A percentile compares a stretch with the other conserved stretches of the same genome.
phyloP scores from a whole-genome alignment of 805 yeast genomes.

The Candida sakaeoensis region DNA sequence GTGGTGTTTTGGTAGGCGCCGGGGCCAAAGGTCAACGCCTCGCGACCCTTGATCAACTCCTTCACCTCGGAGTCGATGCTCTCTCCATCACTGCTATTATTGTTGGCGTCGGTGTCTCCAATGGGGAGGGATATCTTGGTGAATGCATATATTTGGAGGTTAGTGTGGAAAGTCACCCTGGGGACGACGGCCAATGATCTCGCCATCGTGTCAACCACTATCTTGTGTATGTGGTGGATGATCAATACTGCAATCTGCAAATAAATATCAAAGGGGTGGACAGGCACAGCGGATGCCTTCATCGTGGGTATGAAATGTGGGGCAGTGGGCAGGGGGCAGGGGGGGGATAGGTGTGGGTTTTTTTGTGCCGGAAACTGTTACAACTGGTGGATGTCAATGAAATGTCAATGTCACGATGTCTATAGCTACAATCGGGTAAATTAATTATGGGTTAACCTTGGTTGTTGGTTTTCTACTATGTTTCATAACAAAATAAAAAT shows the following conservation, averaged over 20 bases:
- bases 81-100: slow-evolving; percentile 7
- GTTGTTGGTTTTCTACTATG: no score
- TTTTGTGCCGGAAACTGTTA: no score
- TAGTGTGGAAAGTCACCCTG: neutral
- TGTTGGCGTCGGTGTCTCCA: neutral
- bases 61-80: slow-evolving; percentile 9
- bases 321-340: no score
- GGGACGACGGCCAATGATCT: neutral
- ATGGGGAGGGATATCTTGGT: neutral
- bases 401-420: no score
- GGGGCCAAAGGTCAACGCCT: slow-evolving; percentile 10
- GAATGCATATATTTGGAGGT: neutral
- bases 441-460: no score
- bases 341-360: no score
- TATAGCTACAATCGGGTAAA: no score
- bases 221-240: neutral
- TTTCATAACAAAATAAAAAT: no score
- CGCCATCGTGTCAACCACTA: neutral
- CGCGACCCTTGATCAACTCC: slow-evolving; percentile 9
- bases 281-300: slow-evolving; percentile 1
- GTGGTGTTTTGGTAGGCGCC: slow-evolving; percentile 4
- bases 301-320: no score
- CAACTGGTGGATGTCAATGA: neutral
- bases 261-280: neutral
- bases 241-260: slow-evolving; percentile 4